These are phyloP conservation scores for Tolypocladium amazonense DNA, from an alignment of 2,329 filamentous ascomycete genomes.

Conservation along the genomic window DNA sequence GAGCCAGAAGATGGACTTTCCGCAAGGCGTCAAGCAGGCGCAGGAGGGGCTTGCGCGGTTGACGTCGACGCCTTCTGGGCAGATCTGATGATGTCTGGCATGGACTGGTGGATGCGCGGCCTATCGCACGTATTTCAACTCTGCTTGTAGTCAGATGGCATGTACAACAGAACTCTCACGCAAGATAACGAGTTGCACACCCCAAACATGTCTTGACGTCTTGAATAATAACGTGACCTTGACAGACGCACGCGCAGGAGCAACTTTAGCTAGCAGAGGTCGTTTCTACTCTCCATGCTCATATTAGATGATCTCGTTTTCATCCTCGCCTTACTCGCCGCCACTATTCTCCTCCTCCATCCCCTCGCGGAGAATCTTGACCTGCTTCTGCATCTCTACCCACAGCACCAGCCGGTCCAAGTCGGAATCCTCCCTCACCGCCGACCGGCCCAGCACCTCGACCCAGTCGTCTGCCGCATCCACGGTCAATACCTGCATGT, in stretches of 20 bases:
- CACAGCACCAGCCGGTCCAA: conserved; percentile 44
- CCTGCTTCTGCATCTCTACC: conserved; percentile 53
- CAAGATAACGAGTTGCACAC: not conserved
- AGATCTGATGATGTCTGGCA: not conserved
- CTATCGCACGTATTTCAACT: not conserved
- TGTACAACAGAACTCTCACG: not conserved
- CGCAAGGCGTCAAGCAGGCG: conserved; percentile 40
- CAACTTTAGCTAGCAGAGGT: not conserved
- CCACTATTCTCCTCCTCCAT: conserved; percentile 32
- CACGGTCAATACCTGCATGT: conserved; percentile 7
- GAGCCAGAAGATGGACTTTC: conserved; percentile 41
- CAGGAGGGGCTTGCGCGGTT: conserved; percentile 35
- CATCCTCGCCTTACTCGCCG: not conserved
- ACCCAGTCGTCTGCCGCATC: conserved; percentile 28
- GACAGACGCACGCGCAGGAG: not conserved
- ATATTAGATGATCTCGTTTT: not conserved
- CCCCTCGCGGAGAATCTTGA: conserved; percentile 48
- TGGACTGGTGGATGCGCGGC: not conserved
- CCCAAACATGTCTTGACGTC: not conserved
- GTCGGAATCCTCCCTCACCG: conserved; percentile 22
- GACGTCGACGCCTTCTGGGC: conserved; percentile 3
- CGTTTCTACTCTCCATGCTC: not conserved
- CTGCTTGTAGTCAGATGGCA: not conserved
- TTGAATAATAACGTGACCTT: not conserved
- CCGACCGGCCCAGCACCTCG: conserved; percentile 14